These are phyloP conservation scores for Chloranthus sessilifolius DNA, from an alignment of 164 flowering plant species.

Conservation along the genomic window DNA sequence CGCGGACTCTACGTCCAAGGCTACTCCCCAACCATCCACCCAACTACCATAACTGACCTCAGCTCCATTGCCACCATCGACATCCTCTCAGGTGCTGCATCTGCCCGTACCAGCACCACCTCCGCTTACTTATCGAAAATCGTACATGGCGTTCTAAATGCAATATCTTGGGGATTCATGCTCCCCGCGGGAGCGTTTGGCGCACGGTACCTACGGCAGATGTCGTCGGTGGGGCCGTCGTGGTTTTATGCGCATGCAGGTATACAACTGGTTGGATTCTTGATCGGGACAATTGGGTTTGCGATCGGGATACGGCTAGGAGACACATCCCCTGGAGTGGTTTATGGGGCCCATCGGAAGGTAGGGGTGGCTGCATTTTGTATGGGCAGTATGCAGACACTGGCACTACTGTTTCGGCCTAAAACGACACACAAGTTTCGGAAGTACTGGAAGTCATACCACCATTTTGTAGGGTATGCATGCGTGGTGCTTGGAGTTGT, in stretches of 20 bases:
- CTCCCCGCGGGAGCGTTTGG: constrained; percentile 67
- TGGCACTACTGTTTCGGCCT: constrained; percentile 83
- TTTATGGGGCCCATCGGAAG: constrained; percentile 69
- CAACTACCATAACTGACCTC: constrained; percentile 64
- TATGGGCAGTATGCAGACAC: constrained; percentile 64
- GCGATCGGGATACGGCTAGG: constrained; percentile 77
- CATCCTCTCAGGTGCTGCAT: constrained; percentile 40
- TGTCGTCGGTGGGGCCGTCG: constrained; percentile 50
- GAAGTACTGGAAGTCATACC: constrained; percentile 96
- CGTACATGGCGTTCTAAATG: constrained; percentile 59
- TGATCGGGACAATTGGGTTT: constrained; percentile 67
- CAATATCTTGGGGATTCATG: constrained; percentile 79
- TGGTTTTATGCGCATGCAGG: constrained; percentile 90
- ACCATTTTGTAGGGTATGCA: constrained; percentile 93
- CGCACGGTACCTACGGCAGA: constrained; percentile 75
- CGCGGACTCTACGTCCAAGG: constrained; percentile 92
- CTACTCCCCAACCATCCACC: constrained; percentile 95
- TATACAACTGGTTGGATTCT: constrained; percentile 49
- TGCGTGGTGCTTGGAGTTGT: constrained; percentile 86
- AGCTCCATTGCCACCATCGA: constrained; percentile 63
- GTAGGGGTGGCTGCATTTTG: constrained; percentile 68
- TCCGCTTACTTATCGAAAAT: constrained; percentile 28
- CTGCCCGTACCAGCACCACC: constrained; percentile 16
- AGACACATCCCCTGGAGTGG: constrained; percentile 56
- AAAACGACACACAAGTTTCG: constrained; percentile 74